These are phyloP conservation scores for Colletotrichum orchidophilum DNA, from an alignment of 2,329 filamentous ascomycete genomes.

Conservation along the genomic window DNA sequence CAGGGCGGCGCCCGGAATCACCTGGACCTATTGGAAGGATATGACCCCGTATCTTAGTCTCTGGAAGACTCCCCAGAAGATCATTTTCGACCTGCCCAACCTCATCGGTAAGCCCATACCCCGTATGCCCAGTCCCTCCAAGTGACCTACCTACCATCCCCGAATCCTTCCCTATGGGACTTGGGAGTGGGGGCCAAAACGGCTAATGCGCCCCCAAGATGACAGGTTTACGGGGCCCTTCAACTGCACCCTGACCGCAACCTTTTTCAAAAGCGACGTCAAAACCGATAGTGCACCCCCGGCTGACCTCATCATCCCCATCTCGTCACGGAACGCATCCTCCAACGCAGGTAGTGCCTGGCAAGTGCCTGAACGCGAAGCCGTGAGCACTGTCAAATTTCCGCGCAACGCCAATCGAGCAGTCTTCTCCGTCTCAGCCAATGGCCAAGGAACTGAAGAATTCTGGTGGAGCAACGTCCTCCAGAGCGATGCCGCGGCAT, in stretches of 20 bases:
- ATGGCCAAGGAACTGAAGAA: constrained; percentile 79
- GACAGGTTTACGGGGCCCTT: constrained; percentile 77
- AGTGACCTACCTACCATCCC: neutral
- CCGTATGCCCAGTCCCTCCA: neutral
- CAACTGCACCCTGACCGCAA: constrained; percentile 78
- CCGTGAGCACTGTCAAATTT: constrained; percentile 67
- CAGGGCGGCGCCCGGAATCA: constrained; percentile 70
- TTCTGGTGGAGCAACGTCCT: constrained; percentile 88
- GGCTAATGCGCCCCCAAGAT: constrained; percentile 43
- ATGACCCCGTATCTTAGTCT: constrained; percentile 76
- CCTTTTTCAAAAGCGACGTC: constrained; percentile 68
- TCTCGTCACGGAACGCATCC: constrained; percentile 64
- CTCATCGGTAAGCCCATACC: constrained; percentile 56
- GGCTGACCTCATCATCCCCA: constrained; percentile 74
- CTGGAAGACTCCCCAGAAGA: constrained; percentile 74
- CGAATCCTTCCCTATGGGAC: neutral
- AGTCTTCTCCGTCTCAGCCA: constrained; percentile 79
- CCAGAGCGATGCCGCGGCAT: constrained; percentile 66
- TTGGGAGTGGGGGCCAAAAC: constrained; percentile 31
- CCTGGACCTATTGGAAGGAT: constrained; percentile 82
- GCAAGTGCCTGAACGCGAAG: constrained; percentile 69
- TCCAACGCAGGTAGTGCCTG: constrained; percentile 71
- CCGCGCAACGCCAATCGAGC: constrained; percentile 75
- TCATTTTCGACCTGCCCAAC: constrained; percentile 85
- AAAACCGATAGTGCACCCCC: constrained; percentile 51